phyloP scores from a whole-genome alignment of 1,284 basidiomycete species.

The Apiotrichum gracile region DNA sequence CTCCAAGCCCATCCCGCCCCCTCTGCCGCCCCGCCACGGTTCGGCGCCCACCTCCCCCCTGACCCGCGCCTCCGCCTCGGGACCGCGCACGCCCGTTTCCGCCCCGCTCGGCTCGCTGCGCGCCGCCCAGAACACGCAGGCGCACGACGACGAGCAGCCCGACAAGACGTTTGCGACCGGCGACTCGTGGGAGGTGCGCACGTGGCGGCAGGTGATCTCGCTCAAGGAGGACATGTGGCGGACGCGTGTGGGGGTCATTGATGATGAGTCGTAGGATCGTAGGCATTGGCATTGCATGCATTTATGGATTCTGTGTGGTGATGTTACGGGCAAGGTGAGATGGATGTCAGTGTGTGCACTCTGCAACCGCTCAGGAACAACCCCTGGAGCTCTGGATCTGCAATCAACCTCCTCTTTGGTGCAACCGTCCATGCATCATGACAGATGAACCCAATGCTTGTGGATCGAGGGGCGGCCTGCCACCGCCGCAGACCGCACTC shows the following conservation, averaged over 20 bases:
- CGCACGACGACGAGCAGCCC: neutral
- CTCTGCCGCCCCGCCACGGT: neutral
- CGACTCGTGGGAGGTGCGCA: slow-evolving; percentile 78
- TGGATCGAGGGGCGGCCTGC: neutral
- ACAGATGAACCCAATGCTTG: neutral
- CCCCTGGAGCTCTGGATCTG: too few species aligned
- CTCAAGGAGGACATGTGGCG: slow-evolving; percentile 86
- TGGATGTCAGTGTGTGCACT: too few species aligned
- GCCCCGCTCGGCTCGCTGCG: neutral
- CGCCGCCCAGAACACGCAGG: neutral
- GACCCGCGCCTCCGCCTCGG: neutral
- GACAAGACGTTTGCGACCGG: slow-evolving; percentile 51
- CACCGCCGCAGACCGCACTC: neutral
- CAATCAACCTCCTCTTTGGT: too few species aligned
- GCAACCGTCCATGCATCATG: neutral
- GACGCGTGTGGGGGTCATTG: slow-evolving; percentile 61
- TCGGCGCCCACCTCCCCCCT: neutral
- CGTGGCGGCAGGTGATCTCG: slow-evolving; percentile 75
- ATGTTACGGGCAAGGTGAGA: too few species aligned
- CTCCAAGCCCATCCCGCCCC: neutral
- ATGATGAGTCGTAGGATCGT: slow-evolving; percentile 2
- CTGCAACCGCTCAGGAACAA: neutral
- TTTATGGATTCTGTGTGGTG: too few species aligned
- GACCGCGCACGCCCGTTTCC: neutral
- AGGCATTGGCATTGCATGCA: too few species aligned